Conservation (phyloP, 345 rosid genomes). For the Rhizophora apiculata region DNA sequence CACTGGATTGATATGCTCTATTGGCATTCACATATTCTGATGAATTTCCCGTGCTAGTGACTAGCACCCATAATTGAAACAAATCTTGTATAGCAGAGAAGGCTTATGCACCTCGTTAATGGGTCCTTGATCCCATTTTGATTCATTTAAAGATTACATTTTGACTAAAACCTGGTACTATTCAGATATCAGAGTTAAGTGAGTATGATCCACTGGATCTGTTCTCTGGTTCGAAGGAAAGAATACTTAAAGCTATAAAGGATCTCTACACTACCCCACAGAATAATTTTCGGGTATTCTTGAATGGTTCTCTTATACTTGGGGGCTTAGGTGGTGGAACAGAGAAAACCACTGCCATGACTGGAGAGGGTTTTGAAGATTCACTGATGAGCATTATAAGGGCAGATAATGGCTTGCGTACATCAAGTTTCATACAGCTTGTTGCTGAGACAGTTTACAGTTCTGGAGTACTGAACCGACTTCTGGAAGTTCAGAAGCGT, state of each 20-base stretch:
- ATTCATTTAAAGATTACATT: neutral
- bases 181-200: conserved; percentile 65
- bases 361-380: conserved; percentile 53
- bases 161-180: neutral
- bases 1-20: too few relatives aligned
- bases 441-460: conserved; percentile 52
- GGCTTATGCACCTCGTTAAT: neutral
- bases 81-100: too few relatives aligned
- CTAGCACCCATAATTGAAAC: too few relatives aligned
- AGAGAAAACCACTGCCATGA: conserved; percentile 37
- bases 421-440: conserved; percentile 59
- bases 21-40: too few relatives aligned
- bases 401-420: conserved; percentile 51
- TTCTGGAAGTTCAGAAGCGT: conserved; percentile 77
- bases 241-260: conserved; percentile 62
- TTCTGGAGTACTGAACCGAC: conserved; percentile 60
- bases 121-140: neutral
- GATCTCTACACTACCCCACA: conserved; percentile 69
- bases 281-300: conserved; percentile 84
- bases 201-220: conserved; percentile 86
- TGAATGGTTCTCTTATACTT: conserved; percentile 72
- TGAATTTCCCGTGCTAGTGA: neutral
- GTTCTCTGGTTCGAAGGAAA: conserved; percentile 76
- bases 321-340: conserved; percentile 73
- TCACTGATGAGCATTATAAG: conserved; percentile 50